Conservation (phyloP, 2,329 filamentous ascomycete species). For the Botrytis squamosa region DNA sequence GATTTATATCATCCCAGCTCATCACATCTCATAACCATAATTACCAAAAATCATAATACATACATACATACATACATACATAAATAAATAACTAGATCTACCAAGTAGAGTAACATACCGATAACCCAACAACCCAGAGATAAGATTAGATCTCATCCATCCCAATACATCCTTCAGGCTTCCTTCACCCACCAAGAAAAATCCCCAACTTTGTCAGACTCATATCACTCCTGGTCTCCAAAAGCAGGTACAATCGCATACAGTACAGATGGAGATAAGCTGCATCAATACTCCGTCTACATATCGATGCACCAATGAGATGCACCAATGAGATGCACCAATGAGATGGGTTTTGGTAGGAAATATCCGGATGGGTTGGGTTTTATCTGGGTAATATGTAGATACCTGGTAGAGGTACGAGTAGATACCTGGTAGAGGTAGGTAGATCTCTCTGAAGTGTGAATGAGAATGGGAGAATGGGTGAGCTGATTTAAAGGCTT, state of each 20-base stretch:
- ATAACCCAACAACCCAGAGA: neutral
- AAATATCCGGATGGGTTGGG: neutral
- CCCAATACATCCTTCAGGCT: neutral
- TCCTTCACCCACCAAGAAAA: neutral
- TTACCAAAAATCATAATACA: neutral
- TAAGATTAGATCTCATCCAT: neutral
- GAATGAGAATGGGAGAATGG: neutral
- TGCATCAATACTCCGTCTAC: neutral
- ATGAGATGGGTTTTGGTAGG: neutral
- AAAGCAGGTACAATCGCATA: neutral
- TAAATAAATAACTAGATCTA: neutral
- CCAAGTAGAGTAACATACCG: neutral
- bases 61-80: neutral
- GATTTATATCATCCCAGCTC: neutral
- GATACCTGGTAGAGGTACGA: neutral
- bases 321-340: neutral
- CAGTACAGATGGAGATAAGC: neutral
- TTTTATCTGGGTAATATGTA: neutral
- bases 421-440: neutral
- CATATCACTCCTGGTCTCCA: neutral
- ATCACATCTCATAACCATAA: neutral
- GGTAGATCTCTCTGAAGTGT: neutral
- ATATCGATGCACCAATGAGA: neutral
- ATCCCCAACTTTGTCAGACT: neutral
- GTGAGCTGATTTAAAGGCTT: conserved; percentile 13